Base-by-base conservation (phyloP, 2,329 filamentous ascomycete species). In the Clarireedia homoeocarpa region DNA sequence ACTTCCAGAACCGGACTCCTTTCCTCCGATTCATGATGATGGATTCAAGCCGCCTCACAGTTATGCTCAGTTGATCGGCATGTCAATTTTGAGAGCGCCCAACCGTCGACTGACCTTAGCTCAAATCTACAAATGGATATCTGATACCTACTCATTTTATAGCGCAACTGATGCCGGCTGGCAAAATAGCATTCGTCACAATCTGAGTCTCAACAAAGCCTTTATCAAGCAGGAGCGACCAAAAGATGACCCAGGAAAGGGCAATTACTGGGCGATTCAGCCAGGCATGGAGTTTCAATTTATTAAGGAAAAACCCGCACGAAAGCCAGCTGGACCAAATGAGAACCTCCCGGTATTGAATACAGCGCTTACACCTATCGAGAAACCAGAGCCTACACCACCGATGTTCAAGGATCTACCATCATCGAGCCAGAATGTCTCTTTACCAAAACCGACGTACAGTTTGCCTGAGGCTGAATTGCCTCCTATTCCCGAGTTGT, bases 41-140 rank as follows among this genome's bases (percentile, higher is more conserved):
- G 92, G 91, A 65, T 77, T 78, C 55, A 97, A 99, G 71, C 94
- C 94, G 5, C 81, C 84, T 5, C 90, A 92, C 72, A 97, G 91
- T 74, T 99, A 99, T 70, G 92, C 94, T 20, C 88, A 88, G 64
- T 80, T 99, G 64, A 97, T 97, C 62, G 94, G 89, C 69, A 96
- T 96, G 91, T 91, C 94, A 51, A 96, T 99, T 65, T 77, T 97
- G 23, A 85, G 91, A 60, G 89, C 94, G 4, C 86, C 88, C 12
- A 84, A 86, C 59, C 85, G 91, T 58, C 86, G 89, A 52, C 78
- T 97, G 60, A 97, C 94, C 1, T 79, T 99, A 17, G 85, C 91
- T 26, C 91, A 96, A 71, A 99, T 99, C 64, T 99, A 97, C 79
- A 96, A 95, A 70, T 99, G 94, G 92, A 97, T 99, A 66, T 95